These are phyloP conservation scores for Fusarium verrucosum DNA, from an alignment of 2,329 filamentous ascomycete genomes.

Conservation along the genomic window DNA sequence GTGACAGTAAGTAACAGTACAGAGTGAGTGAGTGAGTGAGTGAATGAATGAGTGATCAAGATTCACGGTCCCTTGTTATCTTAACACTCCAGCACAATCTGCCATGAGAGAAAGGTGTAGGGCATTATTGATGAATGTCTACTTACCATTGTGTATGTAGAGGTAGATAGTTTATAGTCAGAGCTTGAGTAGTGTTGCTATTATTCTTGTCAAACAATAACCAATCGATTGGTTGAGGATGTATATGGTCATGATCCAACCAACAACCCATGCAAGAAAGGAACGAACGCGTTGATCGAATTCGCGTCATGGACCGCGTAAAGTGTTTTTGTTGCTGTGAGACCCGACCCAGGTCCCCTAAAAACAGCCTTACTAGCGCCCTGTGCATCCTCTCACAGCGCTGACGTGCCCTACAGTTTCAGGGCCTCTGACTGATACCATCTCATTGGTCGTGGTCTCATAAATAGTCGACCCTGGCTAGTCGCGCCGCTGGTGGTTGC, in stretches of 20 bases:
- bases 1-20: no score
- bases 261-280: background rate
- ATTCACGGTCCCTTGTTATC: constrained; percentile 12
- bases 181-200: constrained; percentile 16
- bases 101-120: constrained; percentile 1
- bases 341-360: constrained; percentile 15
- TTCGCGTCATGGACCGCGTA: constrained; percentile 49
- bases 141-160: constrained; percentile 34
- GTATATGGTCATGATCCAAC: constrained; percentile 10
- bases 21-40: no score
- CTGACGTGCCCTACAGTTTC: constrained; percentile 35
- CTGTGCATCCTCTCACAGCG: constrained; percentile 18
- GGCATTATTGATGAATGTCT: background rate
- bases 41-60: constrained; percentile 2
- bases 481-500: constrained; percentile 40
- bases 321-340: constrained; percentile 46
- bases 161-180: background rate
- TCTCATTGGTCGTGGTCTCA: constrained; percentile 37
- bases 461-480: constrained; percentile 18
- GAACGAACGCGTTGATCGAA: constrained; percentile 34
- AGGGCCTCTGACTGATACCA: constrained; percentile 22
- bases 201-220: constrained; percentile 12
- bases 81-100: constrained; percentile 1
- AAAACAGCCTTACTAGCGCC: constrained; percentile 23
- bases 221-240: constrained; percentile 29